Base-by-base conservation (phyloP, 228 moss, liverwort and hornwort genomes). In the Sphagnum fallax region DNA sequence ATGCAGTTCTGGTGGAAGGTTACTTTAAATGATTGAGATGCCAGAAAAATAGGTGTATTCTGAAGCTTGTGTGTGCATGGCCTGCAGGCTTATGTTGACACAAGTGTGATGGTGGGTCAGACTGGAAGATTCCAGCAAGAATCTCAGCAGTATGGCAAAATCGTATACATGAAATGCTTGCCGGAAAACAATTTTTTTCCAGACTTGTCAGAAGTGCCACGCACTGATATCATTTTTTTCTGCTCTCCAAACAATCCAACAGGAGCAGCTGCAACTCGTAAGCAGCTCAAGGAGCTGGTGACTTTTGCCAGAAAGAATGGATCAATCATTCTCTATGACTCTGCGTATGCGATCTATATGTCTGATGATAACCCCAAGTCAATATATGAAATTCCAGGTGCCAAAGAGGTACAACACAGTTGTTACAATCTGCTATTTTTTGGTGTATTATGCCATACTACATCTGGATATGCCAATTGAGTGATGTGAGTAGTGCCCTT, bases 181-280 rank as follows among this genome's bases (percentile, higher is more conserved):
- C 97, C 97, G 47, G 97, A 91, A 69, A 97, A 93, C 67, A 77
- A 93, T 52, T 97, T 97, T 67, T 97, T 93, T 51, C 97, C 93
- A 16, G 93, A 93, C 69, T 78, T 97, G 61, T 75, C 91, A 11
- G 68, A 82, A 51, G 77, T 78, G 55, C 78, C 87, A 53, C 82
- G 81, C 60, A 88, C 93, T 67, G 97, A 97, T 66, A 87, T 97
- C 47, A 93, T 97, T 74, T 97, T 93, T 73, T 97, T 97, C 70
- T 97, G 97, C 73, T 97, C 97, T 9, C 93, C 97, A 50, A 97
- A 97, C 70, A 97, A 97, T 73, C 97, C 93, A 10, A 97, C 97
- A 9, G 97, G 97, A 61, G 90, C 90, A 16, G 88, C 93, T 53
- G 93, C 97, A 48, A 76, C 90, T 16, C 90, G 82, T 49, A 75